Conservation (phyloP, 495 filamentous ascomycete species). For the Oidiodendron maius region DNA sequence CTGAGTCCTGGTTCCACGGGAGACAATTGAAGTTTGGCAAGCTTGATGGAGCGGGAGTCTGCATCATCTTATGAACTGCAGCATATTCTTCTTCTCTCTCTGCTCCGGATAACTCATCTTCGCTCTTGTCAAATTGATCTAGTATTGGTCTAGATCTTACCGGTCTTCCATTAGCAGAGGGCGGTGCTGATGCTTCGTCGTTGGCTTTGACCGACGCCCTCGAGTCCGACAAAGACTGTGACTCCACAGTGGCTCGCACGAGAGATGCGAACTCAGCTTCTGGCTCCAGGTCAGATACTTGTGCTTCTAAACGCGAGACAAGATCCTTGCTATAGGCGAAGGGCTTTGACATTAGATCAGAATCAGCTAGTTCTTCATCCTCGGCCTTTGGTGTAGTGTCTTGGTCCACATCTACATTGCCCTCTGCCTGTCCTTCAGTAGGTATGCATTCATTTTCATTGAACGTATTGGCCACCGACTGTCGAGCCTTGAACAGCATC, state of each 20-base stretch:
- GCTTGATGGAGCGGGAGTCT: conserved; percentile 37
- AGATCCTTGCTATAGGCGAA: not conserved
- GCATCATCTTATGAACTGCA: conserved; percentile 35
- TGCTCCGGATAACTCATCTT: conserved; percentile 49
- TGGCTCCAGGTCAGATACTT: not conserved
- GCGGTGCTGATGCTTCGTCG: not conserved
- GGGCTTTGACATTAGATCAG: not conserved
- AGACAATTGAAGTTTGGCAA: conserved; percentile 35
- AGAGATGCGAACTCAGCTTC: not conserved
- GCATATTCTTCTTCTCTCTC: not conserved
- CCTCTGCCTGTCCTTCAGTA: not conserved
- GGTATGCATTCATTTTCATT: not conserved
- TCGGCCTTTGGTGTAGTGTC: not conserved
- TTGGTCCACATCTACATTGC: not conserved
- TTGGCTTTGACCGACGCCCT: not conserved
- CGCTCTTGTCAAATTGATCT: conserved; percentile 31
- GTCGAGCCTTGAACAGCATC: not conserved
- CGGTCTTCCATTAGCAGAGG: not conserved
- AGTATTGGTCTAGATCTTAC: conserved; percentile 28
- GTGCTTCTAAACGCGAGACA: not conserved
- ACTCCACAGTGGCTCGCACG: not conserved
- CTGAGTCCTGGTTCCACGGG: conserved; percentile 36
- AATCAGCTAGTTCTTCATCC: not conserved
- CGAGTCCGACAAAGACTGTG: not conserved
- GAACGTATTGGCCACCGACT: not conserved